A percentile compares a stretch with the other conserved stretches of the same genome.
phyloP scores from a whole-genome alignment of 202 grass and related monocot genomes.

The Setaria italica region DNA sequence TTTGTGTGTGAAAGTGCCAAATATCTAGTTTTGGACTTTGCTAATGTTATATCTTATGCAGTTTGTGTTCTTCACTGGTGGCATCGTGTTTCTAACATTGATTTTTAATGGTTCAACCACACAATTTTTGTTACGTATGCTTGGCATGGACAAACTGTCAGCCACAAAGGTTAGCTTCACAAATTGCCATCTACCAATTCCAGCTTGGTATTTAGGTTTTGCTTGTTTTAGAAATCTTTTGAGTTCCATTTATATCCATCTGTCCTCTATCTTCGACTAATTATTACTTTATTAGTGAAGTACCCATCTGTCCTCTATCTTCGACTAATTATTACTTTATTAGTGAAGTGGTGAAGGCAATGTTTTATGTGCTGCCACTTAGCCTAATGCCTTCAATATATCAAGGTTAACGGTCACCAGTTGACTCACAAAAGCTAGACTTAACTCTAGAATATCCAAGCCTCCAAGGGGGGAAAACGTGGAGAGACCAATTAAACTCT shows the following conservation, averaged over 20 bases:
- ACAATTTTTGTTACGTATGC: conserved; percentile 76
- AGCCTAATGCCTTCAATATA: neutral
- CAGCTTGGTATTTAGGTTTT: neutral
- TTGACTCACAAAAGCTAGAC: neutral
- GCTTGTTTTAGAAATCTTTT: conserved; percentile 9
- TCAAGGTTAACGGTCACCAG: conserved; percentile 4
- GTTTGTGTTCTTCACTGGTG: conserved; percentile 99
- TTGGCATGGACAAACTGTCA: conserved; percentile 75
- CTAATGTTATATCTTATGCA: conserved; percentile 52
- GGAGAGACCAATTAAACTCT: neutral
- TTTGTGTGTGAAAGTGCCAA: neutral
- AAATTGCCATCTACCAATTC: conserved; percentile 25
- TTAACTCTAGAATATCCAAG: neutral
- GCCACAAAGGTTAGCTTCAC: conserved; percentile 70
- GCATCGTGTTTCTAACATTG: conserved; percentile 86
- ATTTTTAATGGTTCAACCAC: conserved; percentile 95
- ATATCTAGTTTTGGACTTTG: conserved; percentile 17
- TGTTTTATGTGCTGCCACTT: conserved; percentile 29
- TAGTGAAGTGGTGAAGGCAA: conserved; percentile 11
- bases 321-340: neutral
- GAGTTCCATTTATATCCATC: neutral
- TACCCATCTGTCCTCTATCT: neutral
- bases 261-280: neutral
- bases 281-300: neutral
- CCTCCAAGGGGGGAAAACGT: neutral